phyloP scores from a whole-genome alignment of 148 eudicot genomes.

The Chenopodium suecicum region DNA sequence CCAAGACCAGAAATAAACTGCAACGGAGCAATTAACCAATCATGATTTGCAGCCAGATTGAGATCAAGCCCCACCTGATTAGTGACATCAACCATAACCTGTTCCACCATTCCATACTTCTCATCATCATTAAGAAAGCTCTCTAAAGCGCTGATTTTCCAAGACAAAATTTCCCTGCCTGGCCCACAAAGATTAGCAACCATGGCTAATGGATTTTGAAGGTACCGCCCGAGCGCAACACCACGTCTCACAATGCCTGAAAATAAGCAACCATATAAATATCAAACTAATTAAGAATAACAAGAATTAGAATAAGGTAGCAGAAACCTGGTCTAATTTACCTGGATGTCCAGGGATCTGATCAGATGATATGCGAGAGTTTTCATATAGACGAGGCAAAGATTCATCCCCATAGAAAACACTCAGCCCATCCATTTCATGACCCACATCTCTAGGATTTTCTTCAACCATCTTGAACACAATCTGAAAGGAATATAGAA shows the following conservation, averaged over 20 bases:
- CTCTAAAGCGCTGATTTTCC: constrained; percentile 86
- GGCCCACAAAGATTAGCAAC: constrained; percentile 96
- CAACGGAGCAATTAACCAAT: constrained; percentile 89
- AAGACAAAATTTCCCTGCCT: constrained; percentile 78
- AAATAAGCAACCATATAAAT: constrained; percentile 10
- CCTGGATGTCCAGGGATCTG: constrained; percentile 83
- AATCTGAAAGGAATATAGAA: constrained; percentile 48
- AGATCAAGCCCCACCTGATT: constrained; percentile 97
- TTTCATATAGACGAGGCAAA: constrained; percentile 89
- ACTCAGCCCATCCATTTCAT: constrained; percentile 75
- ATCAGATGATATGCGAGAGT: constrained; percentile 81
- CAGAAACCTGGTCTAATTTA: constrained; percentile 19
- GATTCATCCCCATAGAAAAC: constrained; percentile 84
- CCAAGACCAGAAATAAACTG: constrained; percentile 98
- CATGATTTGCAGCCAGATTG: constrained; percentile 88
- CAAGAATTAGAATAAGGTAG: constrained; percentile 11
- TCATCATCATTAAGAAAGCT: constrained; percentile 85
- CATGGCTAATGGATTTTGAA: constrained; percentile 97
- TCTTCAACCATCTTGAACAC: constrained; percentile 94
- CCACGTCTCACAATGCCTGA: constrained; percentile 93
- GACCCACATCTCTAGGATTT: constrained; percentile 88
- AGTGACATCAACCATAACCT: constrained; percentile 93
- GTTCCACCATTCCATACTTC: constrained; percentile 90
- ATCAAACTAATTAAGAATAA: constrained; percentile 5
- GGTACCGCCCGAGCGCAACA: constrained; percentile 82